These are phyloP conservation scores for Sparassis latifolia DNA, from an alignment of 1,284 basidiomycete genomes.

Conservation along the genomic window DNA sequence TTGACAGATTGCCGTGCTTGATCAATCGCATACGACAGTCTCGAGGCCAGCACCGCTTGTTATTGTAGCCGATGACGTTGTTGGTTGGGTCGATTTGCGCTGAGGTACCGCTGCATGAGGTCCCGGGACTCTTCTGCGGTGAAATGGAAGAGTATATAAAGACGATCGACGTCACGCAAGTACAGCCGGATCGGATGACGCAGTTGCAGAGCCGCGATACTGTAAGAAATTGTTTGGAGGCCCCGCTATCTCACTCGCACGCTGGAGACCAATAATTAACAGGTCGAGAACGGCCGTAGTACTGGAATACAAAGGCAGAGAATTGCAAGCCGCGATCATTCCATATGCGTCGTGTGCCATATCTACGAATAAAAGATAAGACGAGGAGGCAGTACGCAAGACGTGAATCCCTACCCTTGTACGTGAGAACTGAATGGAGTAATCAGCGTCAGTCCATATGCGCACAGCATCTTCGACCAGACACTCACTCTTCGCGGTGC, in stretches of 20 bases:
- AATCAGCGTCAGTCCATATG: slow-evolving; percentile 3
- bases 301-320: slow-evolving; percentile 96
- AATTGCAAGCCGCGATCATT: slow-evolving; percentile 92
- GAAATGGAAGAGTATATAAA: slow-evolving; percentile 97
- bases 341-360: slow-evolving; percentile 93
- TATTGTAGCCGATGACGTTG: slow-evolving; percentile 98
- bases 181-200: slow-evolving; percentile 93
- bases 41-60: slow-evolving; percentile 98
- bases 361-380: slow-evolving; percentile 32
- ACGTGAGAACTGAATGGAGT: slow-evolving; percentile 60
- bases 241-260: slow-evolving; percentile 95
- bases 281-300: slow-evolving; percentile 91
- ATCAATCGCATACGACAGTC: slow-evolving; percentile 99
- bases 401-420: slow-evolving; percentile 59
- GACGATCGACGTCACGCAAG: slow-evolving; percentile 88
- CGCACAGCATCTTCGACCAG: too few species aligned
- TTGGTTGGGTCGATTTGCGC: slow-evolving; percentile 98
- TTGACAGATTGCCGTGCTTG: slow-evolving; percentile 99
- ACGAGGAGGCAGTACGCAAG: not conserved
- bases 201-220: slow-evolving; percentile 87
- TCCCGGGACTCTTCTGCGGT: slow-evolving; percentile 97
- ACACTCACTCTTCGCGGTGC: slow-evolving; percentile 81
- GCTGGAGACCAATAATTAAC: slow-evolving; percentile 87
- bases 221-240: slow-evolving; percentile 97
- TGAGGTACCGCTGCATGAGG: slow-evolving; percentile 95